phyloP scores from a whole-genome alignment of 1,284 basidiomycete genomes.

The Phlebopus sp. region DNA sequence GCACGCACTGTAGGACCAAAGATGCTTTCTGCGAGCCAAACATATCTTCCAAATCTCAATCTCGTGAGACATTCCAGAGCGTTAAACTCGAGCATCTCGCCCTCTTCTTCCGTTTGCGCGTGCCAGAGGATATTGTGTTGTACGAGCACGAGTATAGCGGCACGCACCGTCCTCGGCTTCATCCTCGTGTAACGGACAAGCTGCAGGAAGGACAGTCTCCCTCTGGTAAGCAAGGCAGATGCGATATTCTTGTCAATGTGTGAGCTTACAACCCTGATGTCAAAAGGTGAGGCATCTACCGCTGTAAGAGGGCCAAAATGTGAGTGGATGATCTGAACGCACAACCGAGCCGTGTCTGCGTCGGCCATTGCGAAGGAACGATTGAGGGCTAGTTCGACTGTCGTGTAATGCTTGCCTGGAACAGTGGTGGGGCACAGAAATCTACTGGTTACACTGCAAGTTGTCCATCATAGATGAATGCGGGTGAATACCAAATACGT shows the following conservation, averaged over 20 bases:
- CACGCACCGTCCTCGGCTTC: conserved; percentile 67
- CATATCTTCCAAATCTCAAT: conserved; percentile 75
- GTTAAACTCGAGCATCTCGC: conserved; percentile 78
- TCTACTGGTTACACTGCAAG: too few species aligned
- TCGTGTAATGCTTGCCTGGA: not conserved
- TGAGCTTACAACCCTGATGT: conserved; percentile 5
- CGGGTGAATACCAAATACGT: not conserved
- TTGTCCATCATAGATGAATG: not conserved
- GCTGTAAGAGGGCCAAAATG: conserved; percentile 80
- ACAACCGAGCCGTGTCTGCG: conserved; percentile 65
- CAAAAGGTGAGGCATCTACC: conserved; percentile 41
- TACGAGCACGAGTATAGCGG: conserved; percentile 77
- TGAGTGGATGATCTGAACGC: conserved; percentile 70
- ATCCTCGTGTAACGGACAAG: conserved; percentile 62
- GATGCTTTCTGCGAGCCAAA: conserved; percentile 68
- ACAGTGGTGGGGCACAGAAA: not conserved
- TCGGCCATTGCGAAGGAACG: conserved; percentile 57
- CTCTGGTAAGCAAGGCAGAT: conserved; percentile 79
- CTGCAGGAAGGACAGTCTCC: conserved; percentile 73
- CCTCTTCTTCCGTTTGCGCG: conserved; percentile 69
- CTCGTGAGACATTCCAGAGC: conserved; percentile 76
- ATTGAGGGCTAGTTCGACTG: not conserved
- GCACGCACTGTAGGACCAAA: conserved; percentile 67
- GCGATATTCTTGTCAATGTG: conserved; percentile 62
- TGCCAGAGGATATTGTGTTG: conserved; percentile 94